A percentile compares a stretch with the other conserved stretches of the same genome.
Conservation (phyloP, 768 basidiomycete genomes). For the Auricularia sp. region DNA sequence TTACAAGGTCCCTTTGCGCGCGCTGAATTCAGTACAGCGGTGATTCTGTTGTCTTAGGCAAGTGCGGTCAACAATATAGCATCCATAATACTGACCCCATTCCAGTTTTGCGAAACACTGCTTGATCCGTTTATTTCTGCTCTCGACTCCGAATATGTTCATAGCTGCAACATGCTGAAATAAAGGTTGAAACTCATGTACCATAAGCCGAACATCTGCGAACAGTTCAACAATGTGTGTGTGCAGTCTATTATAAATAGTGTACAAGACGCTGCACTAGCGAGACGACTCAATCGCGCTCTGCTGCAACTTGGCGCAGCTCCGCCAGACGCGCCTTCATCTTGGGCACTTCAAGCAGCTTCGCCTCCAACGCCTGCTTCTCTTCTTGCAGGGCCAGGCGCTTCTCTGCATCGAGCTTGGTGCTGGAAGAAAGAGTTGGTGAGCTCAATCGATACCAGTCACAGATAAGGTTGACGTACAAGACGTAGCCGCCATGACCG, state of each 20-base stretch:
- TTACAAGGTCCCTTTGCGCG: conserved; percentile 5
- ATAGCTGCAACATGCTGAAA: background rate
- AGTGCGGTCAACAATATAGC: no score
- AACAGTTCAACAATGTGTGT: background rate
- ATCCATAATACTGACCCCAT: no score
- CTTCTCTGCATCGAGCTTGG: conserved; percentile 81
- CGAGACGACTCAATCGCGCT: conserved; percentile 9
- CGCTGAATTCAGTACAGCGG: conserved; percentile 43
- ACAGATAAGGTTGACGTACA: conserved; percentile 42
- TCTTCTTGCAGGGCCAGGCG: conserved; percentile 88
- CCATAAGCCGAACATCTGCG: background rate
- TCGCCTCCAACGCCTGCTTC: conserved; percentile 80
- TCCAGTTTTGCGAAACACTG: no score
- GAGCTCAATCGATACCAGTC: background rate
- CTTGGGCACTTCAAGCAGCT: conserved; percentile 82
- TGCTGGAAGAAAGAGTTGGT: conserved; percentile 35
- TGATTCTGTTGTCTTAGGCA: conserved; percentile 95
- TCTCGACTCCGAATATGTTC: background rate
- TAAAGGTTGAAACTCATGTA: background rate
- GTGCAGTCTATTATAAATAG: background rate
- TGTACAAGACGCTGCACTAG: background rate
- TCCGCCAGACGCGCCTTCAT: conserved; percentile 67
- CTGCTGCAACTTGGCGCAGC: conserved; percentile 35
- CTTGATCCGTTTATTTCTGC: background rate
- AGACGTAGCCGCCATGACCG: conserved; percentile 90